Base-by-base conservation (phyloP, 352 stramenopile species). In the Plasmopara muralis region DNA sequence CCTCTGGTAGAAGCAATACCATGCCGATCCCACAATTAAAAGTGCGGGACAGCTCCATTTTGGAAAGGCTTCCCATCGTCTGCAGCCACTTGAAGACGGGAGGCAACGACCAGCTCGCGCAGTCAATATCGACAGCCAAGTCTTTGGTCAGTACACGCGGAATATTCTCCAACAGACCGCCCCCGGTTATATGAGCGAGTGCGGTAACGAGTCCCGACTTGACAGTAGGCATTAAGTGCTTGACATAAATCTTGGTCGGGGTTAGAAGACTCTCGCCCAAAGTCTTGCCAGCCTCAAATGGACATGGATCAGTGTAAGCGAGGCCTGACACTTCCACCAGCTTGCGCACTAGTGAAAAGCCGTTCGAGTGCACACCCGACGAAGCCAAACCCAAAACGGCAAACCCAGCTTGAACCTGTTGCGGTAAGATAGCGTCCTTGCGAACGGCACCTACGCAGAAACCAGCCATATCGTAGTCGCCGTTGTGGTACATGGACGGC, bases 21-120 rank as follows among this genome's bases (percentile, higher is more conserved):
- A 99, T 99, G 54, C 97, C 97, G 66, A 99, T 94, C 53, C 97
- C 97, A 71, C 93, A 98, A 72, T 99, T 99, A 74, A 99, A 99
- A 46, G 97, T 99, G 43, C 95, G 81, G 13, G 97, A 78, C 62
- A 99, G 88, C 76, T 99, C 96, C 20, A 77, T 72, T 59, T 98
- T 94, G 43, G 94, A 93, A 13, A 98, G 70, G 68, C 92, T 90
- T 40, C 83, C 86, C 50, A 77, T 68, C 69, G 95, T 70, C 66
- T 97, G 90, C 64, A 99, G 83, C 97, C 97, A 99, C 68, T 97
- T 92, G 76, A 99, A 99, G 31, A 99, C 93, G 43, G 82, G 82
- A 35, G 95, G 93, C 50, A 99, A 81, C 29, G 74, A 57, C 91
- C 92, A 97, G 45, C 60, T 76, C 47, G 71, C 58, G 43, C 89